phyloP scores from a whole-genome alignment of 78 protist genomes.

The Chrysochromulina parva region DNA sequence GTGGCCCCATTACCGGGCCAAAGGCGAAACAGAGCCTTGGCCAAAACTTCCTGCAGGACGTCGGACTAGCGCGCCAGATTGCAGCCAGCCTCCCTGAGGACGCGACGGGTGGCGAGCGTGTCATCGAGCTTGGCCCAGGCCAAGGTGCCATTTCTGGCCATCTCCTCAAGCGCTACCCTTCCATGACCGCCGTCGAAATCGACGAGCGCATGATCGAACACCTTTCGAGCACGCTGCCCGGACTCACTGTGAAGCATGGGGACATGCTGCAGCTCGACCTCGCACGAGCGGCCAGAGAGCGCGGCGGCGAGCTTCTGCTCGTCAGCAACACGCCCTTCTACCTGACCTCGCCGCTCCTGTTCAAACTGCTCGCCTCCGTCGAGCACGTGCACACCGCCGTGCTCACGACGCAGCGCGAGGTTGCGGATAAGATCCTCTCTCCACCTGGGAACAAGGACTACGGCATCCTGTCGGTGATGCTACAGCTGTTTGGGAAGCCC shows the following conservation, averaged over 20 bases:
- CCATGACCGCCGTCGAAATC: slow-evolving; percentile 29
- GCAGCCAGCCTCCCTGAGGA: neutral
- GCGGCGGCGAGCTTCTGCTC: neutral
- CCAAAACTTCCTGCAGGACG: slow-evolving; percentile 35
- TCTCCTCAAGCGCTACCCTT: neutral
- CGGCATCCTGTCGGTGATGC: slow-evolving; percentile 14
- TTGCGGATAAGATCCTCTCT: neutral
- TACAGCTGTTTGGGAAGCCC: slow-evolving; percentile 18
- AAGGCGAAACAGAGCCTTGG: slow-evolving; percentile 45
- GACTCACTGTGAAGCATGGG: neutral
- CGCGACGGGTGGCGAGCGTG: neutral
- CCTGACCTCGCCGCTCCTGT: slow-evolving; percentile 14
- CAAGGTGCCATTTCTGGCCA: slow-evolving; percentile 27
- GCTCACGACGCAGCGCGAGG: slow-evolving; percentile 26
- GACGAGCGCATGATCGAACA: neutral
- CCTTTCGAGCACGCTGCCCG: neutral
- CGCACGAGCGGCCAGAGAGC: neutral
- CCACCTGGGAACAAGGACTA: slow-evolving; percentile 12
- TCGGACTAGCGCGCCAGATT: neutral
- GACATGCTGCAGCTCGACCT: neutral
- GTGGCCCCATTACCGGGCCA: too few relatives aligned
- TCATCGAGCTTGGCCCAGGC: slow-evolving; percentile 47
- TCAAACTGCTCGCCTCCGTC: neutral
- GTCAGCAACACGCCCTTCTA: slow-evolving; percentile 41
- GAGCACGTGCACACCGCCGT: neutral